Conservation (phyloP, 495 filamentous ascomycete genomes). For the Xylaria cubensis region DNA sequence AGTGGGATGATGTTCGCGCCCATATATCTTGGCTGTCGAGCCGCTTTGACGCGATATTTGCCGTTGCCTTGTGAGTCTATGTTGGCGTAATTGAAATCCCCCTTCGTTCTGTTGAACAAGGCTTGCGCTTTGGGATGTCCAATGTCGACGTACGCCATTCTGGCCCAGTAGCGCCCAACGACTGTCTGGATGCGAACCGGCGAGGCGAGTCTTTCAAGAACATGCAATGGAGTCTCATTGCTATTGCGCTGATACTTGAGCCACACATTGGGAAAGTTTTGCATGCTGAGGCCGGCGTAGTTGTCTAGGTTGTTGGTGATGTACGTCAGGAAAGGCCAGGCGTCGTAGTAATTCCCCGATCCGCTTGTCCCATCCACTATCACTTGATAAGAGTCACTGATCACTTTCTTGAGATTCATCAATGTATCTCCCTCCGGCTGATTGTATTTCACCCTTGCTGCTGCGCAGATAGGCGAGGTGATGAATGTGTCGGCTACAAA, state of each 20-base stretch:
- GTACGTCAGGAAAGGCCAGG: slow-evolving; percentile 52
- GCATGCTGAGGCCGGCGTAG: slow-evolving; percentile 45
- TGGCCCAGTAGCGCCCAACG: slow-evolving; percentile 53
- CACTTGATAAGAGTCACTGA: slow-evolving; percentile 50
- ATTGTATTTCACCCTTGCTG: slow-evolving; percentile 37
- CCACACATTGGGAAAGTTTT: slow-evolving; percentile 48
- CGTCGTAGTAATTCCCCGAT: slow-evolving; percentile 46
- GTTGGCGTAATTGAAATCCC: slow-evolving; percentile 50
- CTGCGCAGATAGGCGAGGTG: slow-evolving; percentile 45
- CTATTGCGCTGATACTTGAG: slow-evolving; percentile 49
- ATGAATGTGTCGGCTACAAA: slow-evolving; percentile 55
- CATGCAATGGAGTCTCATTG: slow-evolving; percentile 54
- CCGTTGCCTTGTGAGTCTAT: slow-evolving; percentile 45
- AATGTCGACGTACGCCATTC: slow-evolving; percentile 56
- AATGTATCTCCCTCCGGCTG: slow-evolving; percentile 46
- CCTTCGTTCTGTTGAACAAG: slow-evolving; percentile 40
- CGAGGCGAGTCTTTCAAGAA: slow-evolving; percentile 42
- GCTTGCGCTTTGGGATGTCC: slow-evolving; percentile 47
- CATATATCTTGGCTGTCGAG: slow-evolving; percentile 51
- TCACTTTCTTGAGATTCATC: slow-evolving; percentile 51
- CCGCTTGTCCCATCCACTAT: slow-evolving; percentile 50
- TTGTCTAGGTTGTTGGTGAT: slow-evolving; percentile 52
- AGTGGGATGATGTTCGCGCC: slow-evolving; percentile 52
- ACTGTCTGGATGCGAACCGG: slow-evolving; percentile 45
- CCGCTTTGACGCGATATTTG: slow-evolving; percentile 48